Evolutionary conservation across 306 rosid genomes (phyloP).

Genomic region (Pterocarpus santalinus): DNA sequence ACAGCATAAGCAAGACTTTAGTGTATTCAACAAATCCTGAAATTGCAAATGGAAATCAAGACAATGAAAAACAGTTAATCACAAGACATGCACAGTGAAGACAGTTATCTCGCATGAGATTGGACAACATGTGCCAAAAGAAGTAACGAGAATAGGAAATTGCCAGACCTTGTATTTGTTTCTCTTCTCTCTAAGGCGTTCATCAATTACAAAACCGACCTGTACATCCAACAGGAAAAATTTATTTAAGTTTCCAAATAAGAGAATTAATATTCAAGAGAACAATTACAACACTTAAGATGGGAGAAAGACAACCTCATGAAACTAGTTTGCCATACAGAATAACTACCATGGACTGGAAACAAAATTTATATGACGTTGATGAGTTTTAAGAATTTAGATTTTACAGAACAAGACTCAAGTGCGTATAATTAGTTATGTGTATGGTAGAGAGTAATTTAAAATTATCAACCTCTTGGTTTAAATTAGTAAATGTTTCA

Average conservation of each 20-base stretch:
- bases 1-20: slow-evolving; percentile 66
- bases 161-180: slow-evolving; percentile 76
- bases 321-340: too few relatives aligned
- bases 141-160: slow-evolving; percentile 27
- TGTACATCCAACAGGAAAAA: slow-evolving; percentile 48
- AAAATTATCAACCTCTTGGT: background rate
- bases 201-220: slow-evolving; percentile 94
- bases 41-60: slow-evolving; percentile 42
- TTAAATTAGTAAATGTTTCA: slow-evolving; percentile 1
- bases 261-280: slow-evolving; percentile 20
- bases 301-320: too few relatives aligned
- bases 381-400: background rate
- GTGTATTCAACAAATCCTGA: slow-evolving; percentile 76
- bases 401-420: background rate
- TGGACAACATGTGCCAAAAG: slow-evolving; percentile 3
- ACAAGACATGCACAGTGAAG: background rate
- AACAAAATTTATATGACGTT: background rate
- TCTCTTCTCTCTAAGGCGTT: slow-evolving; percentile 81
- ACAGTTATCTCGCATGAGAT: slow-evolving; percentile 8
- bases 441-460: background rate
- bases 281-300: too few relatives aligned
- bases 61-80: slow-evolving; percentile 1
- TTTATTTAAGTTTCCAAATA: slow-evolving; percentile 21
- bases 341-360: background rate
- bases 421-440: background rate